Percentiles rank a stretch among this genome's conserved stretches.
Conservation (phyloP, 345 rosid genomes). For the Aquilaria sinensis region DNA sequence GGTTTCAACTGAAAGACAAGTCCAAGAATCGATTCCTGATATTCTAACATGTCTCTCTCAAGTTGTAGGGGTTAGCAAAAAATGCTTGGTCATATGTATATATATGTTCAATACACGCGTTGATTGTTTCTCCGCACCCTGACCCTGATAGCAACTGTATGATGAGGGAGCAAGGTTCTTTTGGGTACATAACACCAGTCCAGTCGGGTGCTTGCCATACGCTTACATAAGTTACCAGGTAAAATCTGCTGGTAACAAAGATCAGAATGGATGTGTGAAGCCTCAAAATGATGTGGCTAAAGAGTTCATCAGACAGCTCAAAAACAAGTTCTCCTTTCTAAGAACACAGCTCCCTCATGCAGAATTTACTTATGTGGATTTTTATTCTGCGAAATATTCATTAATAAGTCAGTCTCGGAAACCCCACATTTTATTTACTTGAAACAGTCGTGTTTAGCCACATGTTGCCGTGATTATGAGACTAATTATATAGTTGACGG, state of each 20-base stretch:
- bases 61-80: slow-evolving; percentile 41
- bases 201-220: slow-evolving; percentile 70
- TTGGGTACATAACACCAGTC: slow-evolving; percentile 82
- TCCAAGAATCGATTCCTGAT: slow-evolving; percentile 46
- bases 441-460: background rate
- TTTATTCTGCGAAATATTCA: slow-evolving; percentile 56
- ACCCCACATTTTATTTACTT: background rate
- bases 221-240: slow-evolving; percentile 19
- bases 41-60: slow-evolving; percentile 36
- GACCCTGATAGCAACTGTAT: slow-evolving; percentile 35
- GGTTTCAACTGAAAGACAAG: slow-evolving; percentile 31
- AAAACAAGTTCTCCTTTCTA: slow-evolving; percentile 31
- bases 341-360: slow-evolving; percentile 39
- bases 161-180: slow-evolving; percentile 71
- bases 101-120: background rate
- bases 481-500: too few relatives aligned
- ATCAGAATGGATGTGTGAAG: slow-evolving; percentile 53
- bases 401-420: slow-evolving; percentile 47
- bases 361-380: slow-evolving; percentile 54
- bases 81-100: background rate
- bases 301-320: slow-evolving; percentile 66
- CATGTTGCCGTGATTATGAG: too few relatives aligned
- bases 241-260: slow-evolving; percentile 30
- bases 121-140: background rate
- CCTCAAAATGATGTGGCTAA: slow-evolving; percentile 49